Evolutionary conservation across 352 stramenopile genomes (phyloP).

Genomic region (Vaucheria bursata): DNA sequence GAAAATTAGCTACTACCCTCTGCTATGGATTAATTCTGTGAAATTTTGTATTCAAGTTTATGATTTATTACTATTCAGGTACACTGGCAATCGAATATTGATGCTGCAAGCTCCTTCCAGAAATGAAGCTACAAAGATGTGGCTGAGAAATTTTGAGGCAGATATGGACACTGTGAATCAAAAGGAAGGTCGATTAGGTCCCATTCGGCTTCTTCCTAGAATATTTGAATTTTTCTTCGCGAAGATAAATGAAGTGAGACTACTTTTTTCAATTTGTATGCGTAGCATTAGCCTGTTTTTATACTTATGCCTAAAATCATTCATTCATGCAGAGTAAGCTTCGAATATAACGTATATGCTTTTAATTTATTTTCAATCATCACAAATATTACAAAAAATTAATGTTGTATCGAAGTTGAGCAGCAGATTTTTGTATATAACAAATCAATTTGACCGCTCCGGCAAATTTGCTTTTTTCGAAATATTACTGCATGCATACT

Average conservation of each 20-base stretch:
- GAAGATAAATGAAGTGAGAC: constrained; percentile 28
- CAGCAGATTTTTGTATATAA: background rate
- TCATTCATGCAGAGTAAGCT: background rate
- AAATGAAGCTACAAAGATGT: constrained; percentile 2
- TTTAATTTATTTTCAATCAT: background rate
- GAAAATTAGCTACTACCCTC: too few relatives aligned
- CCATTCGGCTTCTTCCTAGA: constrained; percentile 16
- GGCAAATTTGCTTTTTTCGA: background rate
- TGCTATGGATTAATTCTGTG: too few relatives aligned
- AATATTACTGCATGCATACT: background rate
- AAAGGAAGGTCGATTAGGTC: background rate
- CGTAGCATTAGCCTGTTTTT: background rate
- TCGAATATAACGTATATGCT: background rate
- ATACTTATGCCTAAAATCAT: background rate
- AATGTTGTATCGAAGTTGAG: background rate
- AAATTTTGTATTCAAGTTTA: too few relatives aligned
- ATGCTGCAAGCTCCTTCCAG: constrained; percentile 20
- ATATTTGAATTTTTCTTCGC: constrained; percentile 36
- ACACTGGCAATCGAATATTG: constrained; percentile 15
- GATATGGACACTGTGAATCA: constrained; percentile 12
- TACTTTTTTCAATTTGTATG: background rate
- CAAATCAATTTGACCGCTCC: background rate
- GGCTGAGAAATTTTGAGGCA: constrained; percentile 17
- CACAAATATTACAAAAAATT: background rate
- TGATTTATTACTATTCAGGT: constrained; percentile 21